These are phyloP conservation scores for Orbilia ellipsospora DNA, from an alignment of 2,329 filamentous ascomycete genomes.

Conservation along the genomic window DNA sequence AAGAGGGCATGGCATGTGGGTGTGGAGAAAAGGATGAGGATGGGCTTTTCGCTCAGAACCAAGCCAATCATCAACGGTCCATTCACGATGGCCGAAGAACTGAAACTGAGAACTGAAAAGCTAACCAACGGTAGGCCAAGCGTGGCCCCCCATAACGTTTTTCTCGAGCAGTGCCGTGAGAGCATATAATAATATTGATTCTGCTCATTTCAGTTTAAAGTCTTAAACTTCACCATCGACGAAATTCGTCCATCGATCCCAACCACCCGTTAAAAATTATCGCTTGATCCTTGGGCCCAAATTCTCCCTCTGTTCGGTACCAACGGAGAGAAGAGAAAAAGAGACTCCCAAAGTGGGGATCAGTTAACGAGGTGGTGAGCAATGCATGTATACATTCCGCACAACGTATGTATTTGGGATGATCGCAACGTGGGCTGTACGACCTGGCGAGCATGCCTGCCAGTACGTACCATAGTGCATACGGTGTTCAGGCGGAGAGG, in stretches of 20 bases:
- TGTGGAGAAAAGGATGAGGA: constrained; percentile 28
- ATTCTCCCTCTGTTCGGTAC: background rate
- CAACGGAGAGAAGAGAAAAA: background rate
- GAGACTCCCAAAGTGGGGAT: constrained; percentile 11
- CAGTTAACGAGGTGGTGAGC: constrained; percentile 18
- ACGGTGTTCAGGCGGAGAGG: too few relatives aligned
- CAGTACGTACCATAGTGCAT: background rate
- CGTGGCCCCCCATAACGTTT: constrained; percentile 4
- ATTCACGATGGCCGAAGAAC: too few relatives aligned
- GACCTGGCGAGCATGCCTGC: constrained; percentile 18
- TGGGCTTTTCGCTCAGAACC: background rate
- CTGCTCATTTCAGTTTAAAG: constrained; percentile 16
- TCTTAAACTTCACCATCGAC: background rate
- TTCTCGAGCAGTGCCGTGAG: background rate
- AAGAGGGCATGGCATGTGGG: constrained; percentile 12
- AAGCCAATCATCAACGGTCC: too few relatives aligned
- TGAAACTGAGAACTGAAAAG: constrained; percentile 13
- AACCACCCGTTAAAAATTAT: background rate
- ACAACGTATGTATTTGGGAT: background rate
- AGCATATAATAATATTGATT: constrained; percentile 11
- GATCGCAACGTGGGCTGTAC: constrained; percentile 47
- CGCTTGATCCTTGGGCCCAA: background rate
- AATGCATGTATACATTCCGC: constrained; percentile 19
- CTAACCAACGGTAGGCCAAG: constrained; percentile 32
- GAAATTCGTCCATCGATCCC: background rate